A percentile compares a stretch with the other conserved stretches of the same genome.
These are phyloP conservation scores for Hepatocystis sp. DNA, from an alignment of 169 alveolate species.

Conservation along the genomic window DNA sequence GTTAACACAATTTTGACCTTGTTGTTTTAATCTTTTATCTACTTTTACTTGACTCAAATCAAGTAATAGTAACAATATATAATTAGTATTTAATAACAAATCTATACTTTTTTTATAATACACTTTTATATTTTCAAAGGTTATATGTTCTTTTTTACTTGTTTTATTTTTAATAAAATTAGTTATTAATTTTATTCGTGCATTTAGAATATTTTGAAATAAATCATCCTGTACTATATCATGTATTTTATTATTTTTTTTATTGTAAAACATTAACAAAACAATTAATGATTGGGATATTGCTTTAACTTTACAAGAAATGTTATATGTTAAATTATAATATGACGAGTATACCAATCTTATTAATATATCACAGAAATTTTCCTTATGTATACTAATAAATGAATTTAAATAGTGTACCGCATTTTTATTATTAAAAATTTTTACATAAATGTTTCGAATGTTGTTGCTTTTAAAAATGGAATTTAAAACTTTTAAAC, in stretches of 20 bases:
- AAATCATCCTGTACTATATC: slow-evolving; percentile 38
- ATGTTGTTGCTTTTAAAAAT: slow-evolving; percentile 46
- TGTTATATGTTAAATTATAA: slow-evolving; percentile 47
- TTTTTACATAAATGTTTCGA: slow-evolving; percentile 21
- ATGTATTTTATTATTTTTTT: slow-evolving; percentile 16
- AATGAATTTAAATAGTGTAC: slow-evolving; percentile 30
- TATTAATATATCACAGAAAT: slow-evolving; percentile 34
- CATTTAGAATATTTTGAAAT: slow-evolving; percentile 22
- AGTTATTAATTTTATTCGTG: slow-evolving; percentile 37
- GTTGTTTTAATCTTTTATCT: neutral
- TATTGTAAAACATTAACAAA: slow-evolving; percentile 24
- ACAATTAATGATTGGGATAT: slow-evolving; percentile 47
- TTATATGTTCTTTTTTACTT: neutral
- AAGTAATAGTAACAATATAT: slow-evolving; percentile 36
- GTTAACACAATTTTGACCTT: neutral
- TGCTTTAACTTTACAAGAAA: slow-evolving; percentile 11
- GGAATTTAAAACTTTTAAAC: slow-evolving; percentile 41
- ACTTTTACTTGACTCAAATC: neutral
- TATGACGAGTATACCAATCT: slow-evolving; percentile 44
- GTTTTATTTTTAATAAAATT: slow-evolving; percentile 25
- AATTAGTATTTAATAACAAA: slow-evolving; percentile 49
- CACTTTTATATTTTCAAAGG: slow-evolving; percentile 11
- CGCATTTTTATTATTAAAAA: slow-evolving; percentile 27
- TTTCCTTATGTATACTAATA: slow-evolving; percentile 38
- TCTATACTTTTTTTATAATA: slow-evolving; percentile 17